A percentile compares a stretch with the other conserved stretches of the same genome.
Conservation (phyloP, 306 rosid species). For the Quercus gilva region DNA sequence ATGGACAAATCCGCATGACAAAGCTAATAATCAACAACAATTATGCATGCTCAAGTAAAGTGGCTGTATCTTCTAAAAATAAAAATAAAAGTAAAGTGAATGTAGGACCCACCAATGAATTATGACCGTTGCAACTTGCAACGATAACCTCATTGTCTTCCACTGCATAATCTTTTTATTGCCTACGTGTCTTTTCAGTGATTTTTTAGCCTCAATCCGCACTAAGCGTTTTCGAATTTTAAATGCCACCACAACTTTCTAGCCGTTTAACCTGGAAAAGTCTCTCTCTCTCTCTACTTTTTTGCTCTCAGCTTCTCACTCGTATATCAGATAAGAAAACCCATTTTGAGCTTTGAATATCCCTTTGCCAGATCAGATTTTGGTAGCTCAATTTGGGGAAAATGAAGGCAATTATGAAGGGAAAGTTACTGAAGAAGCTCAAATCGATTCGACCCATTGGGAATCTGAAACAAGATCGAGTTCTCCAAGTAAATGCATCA, state of each 20-base stretch:
- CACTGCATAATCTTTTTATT: neutral
- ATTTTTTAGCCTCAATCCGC: neutral
- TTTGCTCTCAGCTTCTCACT: neutral
- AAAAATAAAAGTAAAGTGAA: no score
- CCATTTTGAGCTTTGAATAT: conserved; percentile 3
- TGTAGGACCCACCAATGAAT: conserved; percentile 5
- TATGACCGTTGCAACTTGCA: conserved; percentile 19
- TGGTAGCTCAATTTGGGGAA: neutral
- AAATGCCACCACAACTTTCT: conserved; percentile 21
- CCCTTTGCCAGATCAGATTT: conserved; percentile 7
- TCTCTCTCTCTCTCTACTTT: neutral
- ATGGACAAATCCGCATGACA: no score
- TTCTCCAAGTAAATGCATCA: conserved; percentile 58
- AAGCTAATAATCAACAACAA: neutral
- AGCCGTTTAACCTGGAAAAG: conserved; percentile 41
- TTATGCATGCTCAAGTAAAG: neutral
- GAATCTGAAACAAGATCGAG: conserved; percentile 58
- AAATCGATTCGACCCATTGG: conserved; percentile 64
- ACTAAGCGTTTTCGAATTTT: conserved; percentile 16
- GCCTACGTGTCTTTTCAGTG: neutral
- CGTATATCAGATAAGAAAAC: neutral
- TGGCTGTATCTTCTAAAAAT: neutral
- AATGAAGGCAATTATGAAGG: conserved; percentile 66
- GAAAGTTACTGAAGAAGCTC: conserved; percentile 72
- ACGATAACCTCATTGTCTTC: neutral